Evolutionary conservation across 768 basidiomycete species (phyloP), one percentile per base, ranked within the genome.

Genomic region (Mycena polygramma): DNA sequence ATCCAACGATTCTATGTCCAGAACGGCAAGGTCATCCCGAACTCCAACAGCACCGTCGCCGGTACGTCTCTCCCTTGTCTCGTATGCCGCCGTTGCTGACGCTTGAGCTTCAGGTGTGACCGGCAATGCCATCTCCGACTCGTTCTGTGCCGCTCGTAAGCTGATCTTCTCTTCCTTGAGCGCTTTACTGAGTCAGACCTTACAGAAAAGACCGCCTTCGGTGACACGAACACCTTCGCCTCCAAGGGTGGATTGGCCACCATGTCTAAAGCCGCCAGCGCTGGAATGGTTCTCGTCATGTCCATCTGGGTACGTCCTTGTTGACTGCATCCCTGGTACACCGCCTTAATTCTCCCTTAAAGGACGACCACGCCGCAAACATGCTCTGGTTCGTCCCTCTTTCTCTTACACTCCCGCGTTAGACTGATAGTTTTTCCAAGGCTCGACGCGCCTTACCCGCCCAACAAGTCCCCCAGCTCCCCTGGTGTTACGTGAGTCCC

Each of bases 1-100:
- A 85, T 85, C 78, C 82, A 81, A 55, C 83, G 82, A 53, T 66
- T 84, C 60, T 84, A 84, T 77, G 82, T 85, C 49, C 84, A 84
- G 77, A 80, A 82, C 75, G 83, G 83, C 59, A 69, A 76, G 36
- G 81, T 84, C 68, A 83, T 83, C 76, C 76, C 77, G 62, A 84
- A 85, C 79, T 79, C 80, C 53, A 74, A 77, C 57, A 71, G 75
- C 68, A 82, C 78, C 14, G 35, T 53, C 2, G 0, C 52, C 19
- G 52, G 52, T 53, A 35, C 30, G 52, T 52, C 13, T 22, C 9
- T 30, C 17, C 52, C 26, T 53, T 15, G 35, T 35, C 26, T 53
- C 7, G 30, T 19, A 15, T 14, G 13, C 5, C 2, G 35, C 17
- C 5, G 15, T 5, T 15, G 19, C 7, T 53, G 19, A 53, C 30